Evolutionary conservation across 306 rosid species (phyloP), one percentile per base, ranked within the genome.

Genomic region (Sicyos baderoa): DNA sequence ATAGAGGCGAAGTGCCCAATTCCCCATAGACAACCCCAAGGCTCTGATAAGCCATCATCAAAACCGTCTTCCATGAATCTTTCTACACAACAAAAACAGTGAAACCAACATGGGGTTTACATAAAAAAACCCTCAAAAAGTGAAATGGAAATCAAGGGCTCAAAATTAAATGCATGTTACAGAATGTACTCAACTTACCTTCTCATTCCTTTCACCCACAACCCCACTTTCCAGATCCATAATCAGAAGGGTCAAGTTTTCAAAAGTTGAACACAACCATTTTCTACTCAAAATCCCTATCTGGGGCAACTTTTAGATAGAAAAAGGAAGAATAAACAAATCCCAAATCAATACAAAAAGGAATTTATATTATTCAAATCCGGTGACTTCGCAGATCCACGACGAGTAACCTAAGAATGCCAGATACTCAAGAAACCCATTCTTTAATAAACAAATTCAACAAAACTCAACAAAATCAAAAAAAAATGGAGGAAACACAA

Each of bases 21-120:
- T 93, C 99, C 3, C 99, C 99, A 67, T 93, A 93, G 40, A 93
- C 99, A 17, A 93, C 97, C 48, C 99, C 99, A 9, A 93, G 86
- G 49, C 99, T 93, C 82, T 93, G 99, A 70, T 85, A 93, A 35
- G 99, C 99, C 79, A 93, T 64, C 73, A 87, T 83, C 71, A 90
- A 74, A 79, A 90, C 64, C 52, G 91, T 72, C 83, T 64, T 86
- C 99, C 99, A 93, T n/a, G 94, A 88, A 12, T 82, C 86, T 70
- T 50, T 81, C 99, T 93, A 83, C 76, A 63, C 69, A 21, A 76
- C 14, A 2, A 54, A 49, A 63, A 62, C 68, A 10, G 27, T 59
- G 65, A 63, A 59, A 73, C 47, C 47, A 17, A 35, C 76, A 40
- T 55, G 65, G 74, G 74, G 35, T 42, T 76, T 23, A 21, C 61